Evolutionary conservation across 164 flowering plant genomes (phyloP), one percentile per base, ranked within the genome.

Genomic region (Amborella trichopoda): DNA sequence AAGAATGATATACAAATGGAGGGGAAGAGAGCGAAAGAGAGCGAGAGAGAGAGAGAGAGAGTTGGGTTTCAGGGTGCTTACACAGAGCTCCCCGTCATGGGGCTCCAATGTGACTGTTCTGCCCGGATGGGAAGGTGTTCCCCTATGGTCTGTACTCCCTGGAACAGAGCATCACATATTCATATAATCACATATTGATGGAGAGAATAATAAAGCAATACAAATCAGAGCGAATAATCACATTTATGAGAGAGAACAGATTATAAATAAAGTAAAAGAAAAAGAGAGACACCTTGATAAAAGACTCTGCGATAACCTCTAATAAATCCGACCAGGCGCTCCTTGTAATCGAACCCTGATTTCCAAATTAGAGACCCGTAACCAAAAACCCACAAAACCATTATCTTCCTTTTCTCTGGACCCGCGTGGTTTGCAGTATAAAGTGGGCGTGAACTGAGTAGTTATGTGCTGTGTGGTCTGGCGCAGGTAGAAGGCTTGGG

Each of bases 61-160:
- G n/a, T n/a, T 32, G 36, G n/a, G 36, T 32, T 32, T 10, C 36
- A 32, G 36, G n/a, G n/a, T 37, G 72, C 88, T 64, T 52, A 91
- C 98, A 62, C 98, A 91, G 42, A 80, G 53, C 39, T 87, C 79
- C 4, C 75, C 94, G 5, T 71, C 64, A 3, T 76, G 64, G 57
- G 83, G 80, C 60, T 81, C 88, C 58, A 84, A 60, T 28, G 99
- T 91, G 26, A 84, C 99, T 2, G 96, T 82, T 60, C 99, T 80
- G 18, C 99, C 99, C 2, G 96, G 99, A 61, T 54, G 78, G 47
- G 73, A 83, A 3, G 81, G 83, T 5, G 95, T 81, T 14, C 99
- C 99, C 73, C 96, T 72, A 40, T 91, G 99, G 52, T 91, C 99
- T 1, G 99, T 87, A 55, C 95, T 87, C 3, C 99, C 96, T 86